Evolutionary conservation across 2,329 filamentous ascomycete genomes (phyloP).

Genomic region (Karstenula rhodostoma): DNA sequence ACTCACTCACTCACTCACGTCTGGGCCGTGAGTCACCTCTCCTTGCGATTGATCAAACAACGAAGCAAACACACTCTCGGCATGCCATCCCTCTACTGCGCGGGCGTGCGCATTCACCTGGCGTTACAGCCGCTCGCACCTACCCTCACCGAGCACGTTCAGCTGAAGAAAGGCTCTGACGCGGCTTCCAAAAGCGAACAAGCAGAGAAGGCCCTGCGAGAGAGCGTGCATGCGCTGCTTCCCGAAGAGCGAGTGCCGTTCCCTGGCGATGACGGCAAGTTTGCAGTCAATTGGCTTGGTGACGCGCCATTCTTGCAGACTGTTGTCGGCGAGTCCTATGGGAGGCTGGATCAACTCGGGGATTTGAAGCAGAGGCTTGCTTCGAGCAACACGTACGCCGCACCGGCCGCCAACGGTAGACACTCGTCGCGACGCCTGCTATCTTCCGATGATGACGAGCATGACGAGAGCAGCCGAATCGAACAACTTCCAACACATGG

Average conservation of each 20-base stretch:
- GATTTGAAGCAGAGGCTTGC: background rate
- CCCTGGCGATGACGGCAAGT: conserved; percentile 30
- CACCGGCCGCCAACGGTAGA: background rate
- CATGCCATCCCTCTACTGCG: conserved; percentile 46
- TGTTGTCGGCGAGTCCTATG: conserved; percentile 26
- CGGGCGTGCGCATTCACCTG: conserved; percentile 36
- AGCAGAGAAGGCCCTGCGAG: conserved; percentile 29
- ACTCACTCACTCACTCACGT: background rate
- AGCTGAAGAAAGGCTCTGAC: conserved; percentile 29
- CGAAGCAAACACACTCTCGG: background rate
- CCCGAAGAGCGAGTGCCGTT: conserved; percentile 36
- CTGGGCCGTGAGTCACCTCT: background rate
- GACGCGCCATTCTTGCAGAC: conserved; percentile 45
- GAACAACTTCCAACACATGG: background rate
- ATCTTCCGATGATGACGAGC: background rate
- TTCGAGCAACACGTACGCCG: background rate
- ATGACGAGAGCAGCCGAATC: background rate
- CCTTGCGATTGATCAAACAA: background rate
- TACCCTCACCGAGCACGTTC: conserved; percentile 34
- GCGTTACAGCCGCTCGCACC: conserved; percentile 34
- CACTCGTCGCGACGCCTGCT: background rate
- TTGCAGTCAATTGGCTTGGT: conserved; percentile 40
- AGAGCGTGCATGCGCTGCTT: conserved; percentile 26
- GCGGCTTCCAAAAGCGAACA: conserved; percentile 31
- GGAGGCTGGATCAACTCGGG: background rate